Evolutionary conservation across 495 filamentous ascomycete genomes (phyloP).

Genomic region (Tuber indicum): DNA sequence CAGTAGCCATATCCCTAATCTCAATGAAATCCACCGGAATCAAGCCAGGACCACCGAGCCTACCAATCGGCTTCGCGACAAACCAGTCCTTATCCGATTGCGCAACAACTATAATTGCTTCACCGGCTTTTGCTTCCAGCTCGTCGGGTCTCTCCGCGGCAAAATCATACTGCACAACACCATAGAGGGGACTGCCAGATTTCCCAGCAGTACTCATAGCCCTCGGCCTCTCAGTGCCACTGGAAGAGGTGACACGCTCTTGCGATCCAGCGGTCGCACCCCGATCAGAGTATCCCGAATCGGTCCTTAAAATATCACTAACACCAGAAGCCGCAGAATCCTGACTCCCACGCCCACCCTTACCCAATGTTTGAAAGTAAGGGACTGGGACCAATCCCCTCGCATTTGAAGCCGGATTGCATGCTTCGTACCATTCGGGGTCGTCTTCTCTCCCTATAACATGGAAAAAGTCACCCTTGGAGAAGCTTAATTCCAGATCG

Average conservation of each 20-base stretch:
- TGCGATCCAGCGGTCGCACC: slow-evolving; percentile 33
- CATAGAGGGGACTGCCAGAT: slow-evolving; percentile 85
- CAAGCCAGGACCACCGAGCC: slow-evolving; percentile 85
- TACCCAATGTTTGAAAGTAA: slow-evolving; percentile 86
- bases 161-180: slow-evolving; percentile 95
- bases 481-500: slow-evolving; percentile 78
- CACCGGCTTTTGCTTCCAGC: slow-evolving; percentile 86
- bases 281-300: slow-evolving; percentile 75
- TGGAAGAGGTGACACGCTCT: slow-evolving; percentile 31
- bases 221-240: slow-evolving; percentile 22
- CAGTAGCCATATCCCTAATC: slow-evolving; percentile 86
- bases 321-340: slow-evolving; percentile 63
- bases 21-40: slow-evolving; percentile 98
- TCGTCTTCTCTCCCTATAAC: slow-evolving; percentile 96
- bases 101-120: slow-evolving; percentile 95
- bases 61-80: slow-evolving; percentile 94
- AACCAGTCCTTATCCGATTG: slow-evolving; percentile 99
- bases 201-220: slow-evolving; percentile 53
- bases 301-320: slow-evolving; percentile 54
- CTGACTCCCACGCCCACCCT: slow-evolving; percentile 79
- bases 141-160: slow-evolving; percentile 91
- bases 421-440: slow-evolving; percentile 94
- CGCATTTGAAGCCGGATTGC: slow-evolving; percentile 84
- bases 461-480: slow-evolving; percentile 94
- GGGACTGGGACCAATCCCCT: slow-evolving; percentile 87